A percentile compares a stretch with the other conserved stretches of the same genome.
These are phyloP conservation scores for Pelargonium australe DNA, from an alignment of 441 rosid species.

Conservation along the genomic window DNA sequence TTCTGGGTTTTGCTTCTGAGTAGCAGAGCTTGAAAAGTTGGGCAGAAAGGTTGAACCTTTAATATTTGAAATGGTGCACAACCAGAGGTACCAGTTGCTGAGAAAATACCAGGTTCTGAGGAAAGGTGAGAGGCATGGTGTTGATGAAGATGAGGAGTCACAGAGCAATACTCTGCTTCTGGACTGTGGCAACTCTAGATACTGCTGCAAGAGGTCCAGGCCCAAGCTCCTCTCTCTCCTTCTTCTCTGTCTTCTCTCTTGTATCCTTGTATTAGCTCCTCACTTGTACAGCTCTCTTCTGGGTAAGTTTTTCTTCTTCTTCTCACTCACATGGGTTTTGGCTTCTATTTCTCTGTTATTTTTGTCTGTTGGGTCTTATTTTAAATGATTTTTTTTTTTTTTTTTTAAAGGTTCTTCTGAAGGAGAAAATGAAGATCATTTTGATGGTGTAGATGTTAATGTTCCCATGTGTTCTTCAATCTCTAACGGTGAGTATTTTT, in stretches of 20 bases:
- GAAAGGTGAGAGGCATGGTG: conserved; percentile 26
- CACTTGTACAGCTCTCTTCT: conserved; percentile 39
- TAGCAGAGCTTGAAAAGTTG: neutral
- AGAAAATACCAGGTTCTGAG: conserved; percentile 11
- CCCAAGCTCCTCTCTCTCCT: conserved; percentile 55
- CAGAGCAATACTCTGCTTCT: conserved; percentile 19
- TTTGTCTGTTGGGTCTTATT: neutral
- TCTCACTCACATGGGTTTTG: neutral
- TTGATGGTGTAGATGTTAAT: conserved; percentile 24
- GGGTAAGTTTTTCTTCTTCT: conserved; percentile 31
- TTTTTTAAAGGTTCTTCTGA: conserved; percentile 49
- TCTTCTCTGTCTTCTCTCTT: conserved; percentile 53
- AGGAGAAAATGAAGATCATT: conserved; percentile 30
- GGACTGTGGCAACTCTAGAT: conserved; percentile 24
- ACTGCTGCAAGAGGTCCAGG: conserved; percentile 40
- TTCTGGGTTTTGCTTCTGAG: neutral
- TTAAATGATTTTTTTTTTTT: conserved; percentile 4
- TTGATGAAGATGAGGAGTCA: conserved; percentile 31
- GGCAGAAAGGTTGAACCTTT: conserved; percentile 5
- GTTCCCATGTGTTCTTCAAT: conserved; percentile 43
- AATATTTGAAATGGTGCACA: conserved; percentile 31
- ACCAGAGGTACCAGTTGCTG: conserved; percentile 35
- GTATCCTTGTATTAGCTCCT: conserved; percentile 47
- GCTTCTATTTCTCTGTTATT: neutral
- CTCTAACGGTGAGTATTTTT: conserved; percentile 43